Conservation (phyloP, 78 protist genomes). For the Bodo saltans region DNA sequence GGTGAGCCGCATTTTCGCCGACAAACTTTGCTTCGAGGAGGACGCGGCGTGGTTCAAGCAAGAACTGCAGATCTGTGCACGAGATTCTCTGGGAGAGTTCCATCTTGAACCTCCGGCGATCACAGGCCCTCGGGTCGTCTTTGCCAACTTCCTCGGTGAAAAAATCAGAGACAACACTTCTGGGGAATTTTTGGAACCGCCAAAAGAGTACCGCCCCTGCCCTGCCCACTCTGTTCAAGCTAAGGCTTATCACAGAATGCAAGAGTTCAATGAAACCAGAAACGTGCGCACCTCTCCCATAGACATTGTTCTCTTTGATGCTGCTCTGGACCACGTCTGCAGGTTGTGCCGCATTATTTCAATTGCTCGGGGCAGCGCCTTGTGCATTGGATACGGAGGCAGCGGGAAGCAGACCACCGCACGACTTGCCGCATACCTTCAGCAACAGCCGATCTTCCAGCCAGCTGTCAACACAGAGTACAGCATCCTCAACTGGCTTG, state of each 20-base stretch:
- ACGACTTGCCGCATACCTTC: conserved; percentile 64
- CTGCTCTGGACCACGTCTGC: conserved; percentile 61
- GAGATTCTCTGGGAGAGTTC: no score
- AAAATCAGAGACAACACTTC: no score
- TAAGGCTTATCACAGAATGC: no score
- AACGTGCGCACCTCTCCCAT: conserved; percentile 47
- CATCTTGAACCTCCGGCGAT: no score
- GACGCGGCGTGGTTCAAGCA: conserved; percentile 65
- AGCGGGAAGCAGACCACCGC: conserved; percentile 77
- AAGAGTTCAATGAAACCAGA: neutral
- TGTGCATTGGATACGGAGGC: conserved; percentile 85
- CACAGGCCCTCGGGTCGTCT: no score
- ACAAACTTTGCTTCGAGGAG: conserved; percentile 63
- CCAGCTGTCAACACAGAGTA: conserved; percentile 58
- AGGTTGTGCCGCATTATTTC: conserved; percentile 63
- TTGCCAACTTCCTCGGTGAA: no score
- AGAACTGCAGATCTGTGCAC: no score
- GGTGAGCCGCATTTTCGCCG: conserved; percentile 66
- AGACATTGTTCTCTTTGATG: conserved; percentile 75
- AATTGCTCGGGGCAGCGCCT: conserved; percentile 63
- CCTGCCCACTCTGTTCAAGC: no score
- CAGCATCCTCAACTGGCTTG: conserved; percentile 53
- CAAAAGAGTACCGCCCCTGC: neutral
- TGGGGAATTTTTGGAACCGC: neutral
- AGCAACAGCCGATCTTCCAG: conserved; percentile 45